phyloP scores from a whole-genome alignment of 257 asterid species.

The Penstemon eatonii region DNA sequence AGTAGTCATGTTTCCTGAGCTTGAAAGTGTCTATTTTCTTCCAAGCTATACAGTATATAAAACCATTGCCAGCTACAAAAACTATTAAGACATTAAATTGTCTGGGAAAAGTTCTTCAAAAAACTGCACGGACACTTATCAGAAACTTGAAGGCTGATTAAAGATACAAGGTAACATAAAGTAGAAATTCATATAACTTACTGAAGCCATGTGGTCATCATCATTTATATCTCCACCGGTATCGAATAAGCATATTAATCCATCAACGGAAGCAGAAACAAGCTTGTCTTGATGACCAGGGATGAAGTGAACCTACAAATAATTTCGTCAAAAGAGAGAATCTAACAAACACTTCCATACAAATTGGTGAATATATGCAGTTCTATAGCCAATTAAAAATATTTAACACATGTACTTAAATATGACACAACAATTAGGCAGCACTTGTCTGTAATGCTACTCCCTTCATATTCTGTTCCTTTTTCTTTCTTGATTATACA shows the following conservation, averaged over 20 bases:
- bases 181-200: constrained; percentile 39
- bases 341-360: neutral
- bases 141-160: neutral
- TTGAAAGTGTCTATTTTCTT: neutral
- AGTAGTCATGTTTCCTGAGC: neutral
- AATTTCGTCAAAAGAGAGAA: constrained; percentile 26
- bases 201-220: constrained; percentile 82
- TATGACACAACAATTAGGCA: neutral
- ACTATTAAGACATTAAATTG: neutral
- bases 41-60: neutral
- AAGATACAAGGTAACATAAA: constrained; percentile 7
- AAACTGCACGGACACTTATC: constrained; percentile 3
- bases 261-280: constrained; percentile 92
- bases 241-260: constrained; percentile 90
- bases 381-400: neutral
- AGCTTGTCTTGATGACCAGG: constrained; percentile 79
- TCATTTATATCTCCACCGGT: constrained; percentile 82
- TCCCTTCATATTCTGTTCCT: neutral
- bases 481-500: neutral
- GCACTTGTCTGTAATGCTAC: neutral
- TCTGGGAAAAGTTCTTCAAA: neutral
- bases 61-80: neutral
- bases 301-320: constrained; percentile 74
- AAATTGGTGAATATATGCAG: neutral
- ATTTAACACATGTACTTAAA: neutral